Evolutionary conservation across 2,329 filamentous ascomycete genomes (phyloP), one percentile per base, ranked within the genome.

Genomic region (Colletotrichum ledebouriae): DNA sequence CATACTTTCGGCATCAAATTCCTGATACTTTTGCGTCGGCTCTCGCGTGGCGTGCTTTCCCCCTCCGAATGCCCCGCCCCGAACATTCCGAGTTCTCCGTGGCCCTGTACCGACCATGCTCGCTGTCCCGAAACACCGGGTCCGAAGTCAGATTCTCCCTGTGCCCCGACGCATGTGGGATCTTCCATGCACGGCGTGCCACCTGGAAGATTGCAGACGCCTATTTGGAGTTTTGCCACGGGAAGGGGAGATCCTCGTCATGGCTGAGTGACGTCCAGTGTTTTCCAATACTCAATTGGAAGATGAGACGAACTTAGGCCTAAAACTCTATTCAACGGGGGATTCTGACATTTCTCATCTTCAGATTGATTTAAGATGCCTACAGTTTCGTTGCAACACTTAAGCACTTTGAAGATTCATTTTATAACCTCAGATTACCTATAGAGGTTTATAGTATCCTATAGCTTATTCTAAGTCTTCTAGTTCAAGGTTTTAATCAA

Each of bases 51-150:
- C 25, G 25, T 1, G 3, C 1, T 29, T 29, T 6, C 25, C 25
- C 6, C 7, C 15, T 41, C 37, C 53, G 59, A 59, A 13, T 11
- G 33, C 44, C 22, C 20, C 60, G 39, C 60, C 20, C 41, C 60
- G 60, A 53, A 34, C 22, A 20, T 49, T 53, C 53, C 65, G 60
- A 52, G 52, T 67, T 20, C 50, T 25, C 56, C 15, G 44, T 25
- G 15, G 29, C 12, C 17, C 37, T n/a, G 25, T 5, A 34, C 44
- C 7, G 34, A 25, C 42, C 44, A 42, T 22, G 11, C 37, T 11
- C 15, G 39, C 3, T 29, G 41, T 1, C 33, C 65, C 55, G 65
- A 64, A 64, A 59, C 52, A 17, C 29, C 33, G 47, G 47, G 41
- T 44, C 47, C 41, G 50, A 49, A 49, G 9, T 53, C 39, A 59